Percentiles rank a stretch among this genome's conserved stretches.
Evolutionary conservation across 2,329 filamentous ascomycete species (phyloP).

Genomic region (Pyrenophora teres): DNA sequence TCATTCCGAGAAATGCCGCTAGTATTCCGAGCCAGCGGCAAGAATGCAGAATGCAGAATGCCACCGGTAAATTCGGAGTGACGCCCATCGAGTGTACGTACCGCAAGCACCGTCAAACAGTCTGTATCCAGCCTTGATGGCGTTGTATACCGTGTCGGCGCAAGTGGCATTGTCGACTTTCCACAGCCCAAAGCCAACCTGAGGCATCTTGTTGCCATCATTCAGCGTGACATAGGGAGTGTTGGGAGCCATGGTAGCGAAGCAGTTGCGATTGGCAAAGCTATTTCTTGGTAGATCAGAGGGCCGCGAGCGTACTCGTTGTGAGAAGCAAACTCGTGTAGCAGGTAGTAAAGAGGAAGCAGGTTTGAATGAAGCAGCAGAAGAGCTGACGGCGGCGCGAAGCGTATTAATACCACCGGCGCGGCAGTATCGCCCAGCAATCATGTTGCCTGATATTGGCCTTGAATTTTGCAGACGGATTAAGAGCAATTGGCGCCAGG

Average conservation of each 20-base stretch:
- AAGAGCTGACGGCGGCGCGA: conserved; percentile 16
- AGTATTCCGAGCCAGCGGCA: conserved; percentile 20
- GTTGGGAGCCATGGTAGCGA: conserved; percentile 35
- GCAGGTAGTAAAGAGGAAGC: conserved; percentile 10
- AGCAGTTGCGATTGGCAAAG: conserved; percentile 15
- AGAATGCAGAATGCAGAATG: conserved; percentile 10
- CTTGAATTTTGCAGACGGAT: conserved; percentile 19
- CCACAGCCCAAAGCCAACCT: conserved; percentile 44
- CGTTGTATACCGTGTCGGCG: conserved; percentile 42
- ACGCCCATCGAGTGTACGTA: conserved; percentile 24
- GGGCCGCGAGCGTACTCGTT: conserved; percentile 6
- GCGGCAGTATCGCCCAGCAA: conserved; percentile 22
- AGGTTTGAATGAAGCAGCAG: conserved; percentile 12
- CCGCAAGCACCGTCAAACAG: conserved; percentile 46
- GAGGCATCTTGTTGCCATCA: conserved; percentile 46
- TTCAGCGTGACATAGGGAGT: conserved; percentile 40
- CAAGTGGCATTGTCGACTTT: conserved; percentile 41
- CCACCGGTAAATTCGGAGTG: conserved; percentile 30
- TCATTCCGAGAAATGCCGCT: conserved; percentile 15
- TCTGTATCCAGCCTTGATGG: conserved; percentile 47
- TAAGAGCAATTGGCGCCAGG: conserved; percentile 18
- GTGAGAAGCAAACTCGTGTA: conserved; percentile 9
- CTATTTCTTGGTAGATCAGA: conserved; percentile 1
- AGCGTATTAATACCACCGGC: conserved; percentile 31
- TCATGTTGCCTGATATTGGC: conserved; percentile 19